phyloP scores from a whole-genome alignment of 1,284 basidiomycete species.

The Wallemia mellicola region DNA sequence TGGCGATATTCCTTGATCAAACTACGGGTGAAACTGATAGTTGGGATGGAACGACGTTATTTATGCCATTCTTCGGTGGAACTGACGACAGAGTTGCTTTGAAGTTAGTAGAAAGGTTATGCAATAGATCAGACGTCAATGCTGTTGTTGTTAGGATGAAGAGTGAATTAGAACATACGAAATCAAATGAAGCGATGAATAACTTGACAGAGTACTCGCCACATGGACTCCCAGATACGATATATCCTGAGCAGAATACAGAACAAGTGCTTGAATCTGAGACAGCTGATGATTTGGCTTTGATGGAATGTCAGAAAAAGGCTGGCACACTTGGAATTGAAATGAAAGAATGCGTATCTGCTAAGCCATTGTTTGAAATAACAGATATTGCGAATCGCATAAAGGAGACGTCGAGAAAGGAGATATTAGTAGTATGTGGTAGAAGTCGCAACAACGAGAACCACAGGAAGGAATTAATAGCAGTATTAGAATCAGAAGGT shows the following conservation, averaged over 20 bases:
- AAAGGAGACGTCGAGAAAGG: conserved; percentile 2
- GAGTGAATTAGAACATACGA: conserved; percentile 6
- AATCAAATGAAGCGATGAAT: conserved; percentile 6
- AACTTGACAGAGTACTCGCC: conserved; percentile 11
- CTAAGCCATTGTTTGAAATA: not conserved
- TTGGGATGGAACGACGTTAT: conserved; percentile 27
- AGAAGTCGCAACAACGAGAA: not conserved
- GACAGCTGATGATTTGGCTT: conserved; percentile 37
- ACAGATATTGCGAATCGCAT: conserved; percentile 6
- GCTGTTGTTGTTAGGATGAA: conserved; percentile 37
- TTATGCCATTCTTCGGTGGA: conserved; percentile 72
- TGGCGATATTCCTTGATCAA: conserved; percentile 54
- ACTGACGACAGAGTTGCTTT: conserved; percentile 67
- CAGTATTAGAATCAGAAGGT: not conserved
- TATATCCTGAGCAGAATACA: conserved; percentile 31
- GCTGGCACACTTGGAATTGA: conserved; percentile 3
- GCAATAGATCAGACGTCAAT: conserved; percentile 27
- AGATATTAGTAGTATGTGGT: not conserved
- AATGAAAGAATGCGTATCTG: not conserved
- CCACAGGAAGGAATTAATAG: not conserved
- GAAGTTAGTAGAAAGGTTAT: conserved; percentile 45
- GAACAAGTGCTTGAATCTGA: conserved; percentile 33
- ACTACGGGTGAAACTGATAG: conserved; percentile 18
- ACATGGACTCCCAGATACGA: conserved; percentile 27
- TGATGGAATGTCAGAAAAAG: conserved; percentile 24